Base-by-base conservation (phyloP, 1,284 basidiomycete genomes). In the Vanrija pseudolonga region DNA sequence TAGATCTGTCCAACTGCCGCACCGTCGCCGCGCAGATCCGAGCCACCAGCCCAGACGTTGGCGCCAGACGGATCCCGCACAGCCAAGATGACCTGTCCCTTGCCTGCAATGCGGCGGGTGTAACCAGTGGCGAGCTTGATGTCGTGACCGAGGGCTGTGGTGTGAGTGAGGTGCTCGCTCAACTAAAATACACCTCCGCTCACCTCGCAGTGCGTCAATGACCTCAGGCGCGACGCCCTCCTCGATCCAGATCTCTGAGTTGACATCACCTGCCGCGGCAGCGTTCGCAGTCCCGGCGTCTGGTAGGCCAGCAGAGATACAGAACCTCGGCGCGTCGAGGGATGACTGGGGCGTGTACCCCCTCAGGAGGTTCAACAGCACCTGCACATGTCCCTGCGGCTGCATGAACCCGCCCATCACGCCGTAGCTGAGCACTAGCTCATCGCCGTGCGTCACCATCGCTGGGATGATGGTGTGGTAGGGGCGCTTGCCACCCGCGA, bases 321-420 rank as follows among this genome's bases (percentile, higher is more conserved):
- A 96, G 79, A 97, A 95, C n/a, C 93, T 84, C 4, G 92, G 93
- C 0, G 92, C 88, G 76, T 97, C 95, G 6, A 73, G 63, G 8
- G 63, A 87, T 12, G 87, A 83, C 75, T 94, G 91, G 0, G 84
- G 84, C 24, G 59, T 51, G n/a, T 60, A 59, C 12, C 43, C 28
- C 43, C 63, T 61, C 15, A 65, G 49, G 14, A 65, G 41, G 51
- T 65, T 60, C 49, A 97, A 76, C n/a, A 98, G 80, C 8, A 97
- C 90, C 77, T 97, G 94, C 0, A 96, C 82, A 63, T 96, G 92
- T 0, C 93, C 91, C 55, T 73, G 65, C 32, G 83, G 85, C 76
- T 96, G 94, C 90, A 95, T 97, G 77, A 87, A 94, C 3, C 90
- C 74, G 26, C 90, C 91, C 92, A 95, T 95, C 17, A 95, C 91